These are phyloP conservation scores for Dioszegia hungarica DNA, from an alignment of 768 basidiomycete species.

Conservation along the genomic window DNA sequence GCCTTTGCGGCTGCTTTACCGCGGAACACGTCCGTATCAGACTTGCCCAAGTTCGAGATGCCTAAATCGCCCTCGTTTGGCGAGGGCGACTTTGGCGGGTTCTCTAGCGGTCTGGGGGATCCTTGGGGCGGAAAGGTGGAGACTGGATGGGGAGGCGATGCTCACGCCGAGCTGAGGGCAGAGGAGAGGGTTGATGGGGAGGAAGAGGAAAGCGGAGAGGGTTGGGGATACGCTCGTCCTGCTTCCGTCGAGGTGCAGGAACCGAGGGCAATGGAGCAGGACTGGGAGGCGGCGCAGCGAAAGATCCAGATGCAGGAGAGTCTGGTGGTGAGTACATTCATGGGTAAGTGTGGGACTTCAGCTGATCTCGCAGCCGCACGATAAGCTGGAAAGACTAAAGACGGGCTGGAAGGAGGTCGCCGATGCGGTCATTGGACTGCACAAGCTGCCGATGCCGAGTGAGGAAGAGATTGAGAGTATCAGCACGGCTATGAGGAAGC, in stretches of 20 bases:
- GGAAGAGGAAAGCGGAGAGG: constrained; percentile 22
- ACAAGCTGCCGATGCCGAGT: constrained; percentile 30
- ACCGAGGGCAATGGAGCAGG: constrained; percentile 21
- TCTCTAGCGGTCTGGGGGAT: constrained; percentile 11
- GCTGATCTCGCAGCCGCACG: constrained; percentile 24
- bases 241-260: neutral
- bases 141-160: constrained; percentile 1
- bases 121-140: constrained; percentile 16
- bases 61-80: constrained; percentile 20
- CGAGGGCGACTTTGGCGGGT: constrained; percentile 23
- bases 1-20: constrained; percentile 1
- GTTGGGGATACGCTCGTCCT: constrained; percentile 17
- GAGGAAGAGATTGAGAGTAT: constrained; percentile 22
- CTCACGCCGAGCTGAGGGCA: too few species aligned
- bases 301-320: constrained; percentile 28
- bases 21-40: neutral
- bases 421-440: constrained; percentile 23
- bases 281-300: constrained; percentile 45
- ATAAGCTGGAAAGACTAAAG: constrained; percentile 21
- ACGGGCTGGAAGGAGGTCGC: constrained; percentile 30
- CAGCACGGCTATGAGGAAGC: constrained; percentile 18
- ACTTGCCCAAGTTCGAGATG: constrained; percentile 7
- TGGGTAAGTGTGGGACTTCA: neutral
- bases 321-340: constrained; percentile 33
- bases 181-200: constrained; percentile 1